phyloP scores from a whole-genome alignment of 202 grass and related monocot species.

The Brachypodium distachyon region DNA sequence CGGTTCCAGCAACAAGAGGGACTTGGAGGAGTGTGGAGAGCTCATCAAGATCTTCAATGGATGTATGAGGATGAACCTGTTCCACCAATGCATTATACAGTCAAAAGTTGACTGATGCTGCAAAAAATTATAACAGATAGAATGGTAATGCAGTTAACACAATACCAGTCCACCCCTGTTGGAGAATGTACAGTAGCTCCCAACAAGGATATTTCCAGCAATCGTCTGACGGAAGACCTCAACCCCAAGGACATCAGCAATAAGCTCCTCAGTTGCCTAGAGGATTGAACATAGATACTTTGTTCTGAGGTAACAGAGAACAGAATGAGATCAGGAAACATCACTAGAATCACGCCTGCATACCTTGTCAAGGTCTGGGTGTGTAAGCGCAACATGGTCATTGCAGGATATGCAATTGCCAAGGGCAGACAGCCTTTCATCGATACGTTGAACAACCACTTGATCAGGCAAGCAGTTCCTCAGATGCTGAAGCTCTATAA shows the following conservation, averaged over 20 bases:
- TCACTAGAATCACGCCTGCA: neutral
- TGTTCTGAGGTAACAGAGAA: neutral
- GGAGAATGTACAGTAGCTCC: constrained; percentile 72
- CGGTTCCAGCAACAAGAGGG: constrained; percentile 86
- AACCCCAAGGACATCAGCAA: constrained; percentile 86
- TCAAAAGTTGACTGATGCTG: neutral
- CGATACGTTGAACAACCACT: constrained; percentile 66
- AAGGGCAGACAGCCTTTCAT: constrained; percentile 68
- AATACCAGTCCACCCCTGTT: constrained; percentile 89
- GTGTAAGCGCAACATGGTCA: constrained; percentile 79
- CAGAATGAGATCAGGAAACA: neutral
- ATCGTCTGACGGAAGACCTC: constrained; percentile 77
- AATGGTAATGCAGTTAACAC: neutral
- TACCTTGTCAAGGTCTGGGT: constrained; percentile 82
- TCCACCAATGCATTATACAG: neutral
- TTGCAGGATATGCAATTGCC: constrained; percentile 73
- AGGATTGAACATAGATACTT: neutral
- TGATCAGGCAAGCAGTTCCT: constrained; percentile 84
- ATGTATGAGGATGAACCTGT: constrained; percentile 93
- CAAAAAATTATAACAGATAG: neutral
- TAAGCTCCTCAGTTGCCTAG: constrained; percentile 90
- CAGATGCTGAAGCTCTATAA: constrained; percentile 72
- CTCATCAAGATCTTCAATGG: constrained; percentile 95
- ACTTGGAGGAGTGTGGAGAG: constrained; percentile 96
- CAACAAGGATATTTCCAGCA: constrained; percentile 81